Evolutionary conservation across 495 filamentous ascomycete species (phyloP).

Genomic region (Penicillium longicatenatum): DNA sequence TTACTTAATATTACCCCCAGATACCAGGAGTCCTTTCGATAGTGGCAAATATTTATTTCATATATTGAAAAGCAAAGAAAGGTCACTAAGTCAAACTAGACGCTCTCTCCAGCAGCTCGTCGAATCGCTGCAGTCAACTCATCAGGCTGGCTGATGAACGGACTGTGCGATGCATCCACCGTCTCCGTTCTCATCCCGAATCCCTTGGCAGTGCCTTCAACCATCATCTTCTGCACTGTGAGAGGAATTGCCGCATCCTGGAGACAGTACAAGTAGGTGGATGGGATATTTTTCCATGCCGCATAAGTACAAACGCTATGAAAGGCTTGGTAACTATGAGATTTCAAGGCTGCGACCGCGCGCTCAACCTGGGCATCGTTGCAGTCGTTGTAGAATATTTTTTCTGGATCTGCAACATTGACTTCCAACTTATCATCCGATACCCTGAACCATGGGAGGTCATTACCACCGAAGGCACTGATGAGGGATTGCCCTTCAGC

Average conservation of each 20-base stretch:
- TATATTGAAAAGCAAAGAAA: not conserved
- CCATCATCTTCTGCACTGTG: constrained; percentile 38
- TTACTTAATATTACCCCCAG: too few relatives aligned
- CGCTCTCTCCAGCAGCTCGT: constrained; percentile 8
- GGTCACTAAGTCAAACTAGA: not conserved
- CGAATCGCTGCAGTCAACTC: constrained; percentile 19
- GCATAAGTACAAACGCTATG: constrained; percentile 36
- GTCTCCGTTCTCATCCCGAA: constrained; percentile 20
- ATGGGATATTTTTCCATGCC: constrained; percentile 48
- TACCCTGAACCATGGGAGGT: constrained; percentile 18
- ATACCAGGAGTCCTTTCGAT: too few relatives aligned
- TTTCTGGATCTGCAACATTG: constrained; percentile 4
- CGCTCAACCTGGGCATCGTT: not conserved
- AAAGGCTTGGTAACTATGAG: not conserved
- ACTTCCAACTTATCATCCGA: constrained; percentile 10
- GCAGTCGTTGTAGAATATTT: not conserved
- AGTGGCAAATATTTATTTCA: not conserved
- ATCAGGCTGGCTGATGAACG: constrained; percentile 28
- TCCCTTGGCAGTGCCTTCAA: constrained; percentile 18
- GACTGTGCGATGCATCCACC: constrained; percentile 34
- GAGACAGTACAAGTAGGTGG: constrained; percentile 51
- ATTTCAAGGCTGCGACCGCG: not conserved
- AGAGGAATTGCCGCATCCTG: constrained; percentile 42
- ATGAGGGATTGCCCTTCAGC: constrained; percentile 12
- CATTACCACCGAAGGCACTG: constrained; percentile 16